Conservation (phyloP, 2,329 filamentous ascomycete genomes). For the Alternaria sp. region DNA sequence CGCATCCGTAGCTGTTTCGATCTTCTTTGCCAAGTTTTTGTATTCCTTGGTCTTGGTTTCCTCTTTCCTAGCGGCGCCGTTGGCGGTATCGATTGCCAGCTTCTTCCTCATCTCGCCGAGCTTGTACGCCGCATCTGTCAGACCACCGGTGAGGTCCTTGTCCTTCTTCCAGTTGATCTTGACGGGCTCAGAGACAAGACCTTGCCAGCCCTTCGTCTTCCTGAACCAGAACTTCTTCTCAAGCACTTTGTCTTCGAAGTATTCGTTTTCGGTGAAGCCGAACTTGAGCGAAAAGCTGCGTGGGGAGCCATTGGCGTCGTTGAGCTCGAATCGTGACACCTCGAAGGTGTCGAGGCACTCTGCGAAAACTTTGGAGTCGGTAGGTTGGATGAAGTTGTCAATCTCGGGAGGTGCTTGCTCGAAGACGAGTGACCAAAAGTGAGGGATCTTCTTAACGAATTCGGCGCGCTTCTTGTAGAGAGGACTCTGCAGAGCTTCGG, state of each 20-base stretch:
- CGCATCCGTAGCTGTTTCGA: slow-evolving; percentile 67
- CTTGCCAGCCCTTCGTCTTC: slow-evolving; percentile 72
- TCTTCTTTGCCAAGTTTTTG: slow-evolving; percentile 62
- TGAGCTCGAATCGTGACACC: slow-evolving; percentile 83
- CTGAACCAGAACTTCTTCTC: slow-evolving; percentile 95
- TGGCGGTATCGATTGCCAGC: slow-evolving; percentile 34
- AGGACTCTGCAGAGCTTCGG: slow-evolving; percentile 71
- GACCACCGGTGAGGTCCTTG: slow-evolving; percentile 82
- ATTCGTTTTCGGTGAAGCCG: slow-evolving; percentile 81
- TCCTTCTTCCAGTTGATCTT: slow-evolving; percentile 78
- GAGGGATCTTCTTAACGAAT: slow-evolving; percentile 74
- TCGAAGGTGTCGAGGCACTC: slow-evolving; percentile 72
- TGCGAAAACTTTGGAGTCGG: slow-evolving; percentile 77
- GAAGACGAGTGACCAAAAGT: slow-evolving; percentile 96
- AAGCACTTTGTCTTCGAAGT: slow-evolving; percentile 78
- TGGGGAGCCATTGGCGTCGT: slow-evolving; percentile 73
- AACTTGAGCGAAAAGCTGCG: slow-evolving; percentile 76
- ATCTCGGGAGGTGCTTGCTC: slow-evolving; percentile 86
- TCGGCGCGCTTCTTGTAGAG: slow-evolving; percentile 80
- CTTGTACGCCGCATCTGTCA: slow-evolving; percentile 76
- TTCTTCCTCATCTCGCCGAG: slow-evolving; percentile 69
- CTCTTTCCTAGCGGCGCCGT: slow-evolving; percentile 58
- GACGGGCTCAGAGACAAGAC: slow-evolving; percentile 87
- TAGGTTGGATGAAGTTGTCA: slow-evolving; percentile 85
- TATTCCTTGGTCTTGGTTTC: slow-evolving; percentile 65